phyloP scores from a whole-genome alignment of 176 grass and related monocot genomes.

The Musa itinerans region DNA sequence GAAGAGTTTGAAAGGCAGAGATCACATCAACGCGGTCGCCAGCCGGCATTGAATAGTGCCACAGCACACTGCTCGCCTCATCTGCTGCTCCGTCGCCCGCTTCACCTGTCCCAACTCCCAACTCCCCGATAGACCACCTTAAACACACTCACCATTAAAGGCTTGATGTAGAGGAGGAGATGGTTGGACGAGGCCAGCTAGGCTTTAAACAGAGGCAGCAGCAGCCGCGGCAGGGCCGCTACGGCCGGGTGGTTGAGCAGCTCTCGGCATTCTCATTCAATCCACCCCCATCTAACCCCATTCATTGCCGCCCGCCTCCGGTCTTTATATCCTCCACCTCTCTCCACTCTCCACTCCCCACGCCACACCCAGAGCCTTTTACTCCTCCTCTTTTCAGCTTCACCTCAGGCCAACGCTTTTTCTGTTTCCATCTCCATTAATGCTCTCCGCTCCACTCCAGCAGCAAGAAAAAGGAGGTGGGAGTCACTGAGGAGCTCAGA shows the following conservation, averaged over 20 bases:
- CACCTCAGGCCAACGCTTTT: too few relatives aligned
- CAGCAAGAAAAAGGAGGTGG: not conserved
- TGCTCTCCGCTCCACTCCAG: too few relatives aligned
- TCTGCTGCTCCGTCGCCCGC: too few relatives aligned
- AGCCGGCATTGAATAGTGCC: too few relatives aligned
- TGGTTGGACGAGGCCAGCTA: not conserved
- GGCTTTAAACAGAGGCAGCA: not conserved
- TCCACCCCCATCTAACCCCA: not conserved
- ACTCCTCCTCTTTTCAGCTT: too few relatives aligned
- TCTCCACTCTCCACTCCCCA: not conserved
- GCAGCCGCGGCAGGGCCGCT: too few relatives aligned
- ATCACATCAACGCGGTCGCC: too few relatives aligned
- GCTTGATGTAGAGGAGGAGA: not conserved
- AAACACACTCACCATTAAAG: not conserved
- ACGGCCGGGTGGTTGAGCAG: not conserved
- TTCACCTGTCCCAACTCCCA: not conserved
- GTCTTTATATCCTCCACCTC: not conserved
- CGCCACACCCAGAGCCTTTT: not conserved
- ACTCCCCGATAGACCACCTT: not conserved
- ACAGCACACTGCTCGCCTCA: too few relatives aligned
- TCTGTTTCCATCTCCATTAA: too few relatives aligned
- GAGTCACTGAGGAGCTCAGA: not conserved
- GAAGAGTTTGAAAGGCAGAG: too few relatives aligned
- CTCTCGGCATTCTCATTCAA: not conserved
- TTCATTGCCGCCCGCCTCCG: not conserved